Percentiles rank a stretch among this genome's conserved stretches.
Conservation (phyloP, 306 rosid genomes). For the Prinsepia uniflora region DNA sequence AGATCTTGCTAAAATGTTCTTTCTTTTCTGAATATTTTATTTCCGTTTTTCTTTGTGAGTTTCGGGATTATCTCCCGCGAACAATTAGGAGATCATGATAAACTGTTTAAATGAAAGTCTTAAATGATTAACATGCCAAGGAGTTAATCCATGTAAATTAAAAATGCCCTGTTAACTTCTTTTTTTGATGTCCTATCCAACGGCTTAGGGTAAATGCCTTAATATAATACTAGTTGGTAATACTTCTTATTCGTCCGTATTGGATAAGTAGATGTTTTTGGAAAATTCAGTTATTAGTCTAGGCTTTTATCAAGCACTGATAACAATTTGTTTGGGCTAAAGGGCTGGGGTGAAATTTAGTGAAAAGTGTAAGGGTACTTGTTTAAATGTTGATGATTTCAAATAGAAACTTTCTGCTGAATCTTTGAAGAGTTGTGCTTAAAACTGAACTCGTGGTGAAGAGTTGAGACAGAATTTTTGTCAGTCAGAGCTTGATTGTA, state of each 20-base stretch:
- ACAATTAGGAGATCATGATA: background rate
- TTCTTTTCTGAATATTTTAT: background rate
- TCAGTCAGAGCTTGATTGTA: conserved; percentile 18
- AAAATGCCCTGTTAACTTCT: background rate
- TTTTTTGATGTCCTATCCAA: background rate
- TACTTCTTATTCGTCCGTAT: background rate
- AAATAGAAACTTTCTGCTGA: background rate
- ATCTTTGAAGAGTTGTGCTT: background rate
- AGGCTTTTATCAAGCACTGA: background rate
- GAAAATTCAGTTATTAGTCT: background rate
- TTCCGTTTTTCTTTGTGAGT: no score
- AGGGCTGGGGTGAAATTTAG: background rate
- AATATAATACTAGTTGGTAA: background rate
- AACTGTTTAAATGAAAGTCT: background rate
- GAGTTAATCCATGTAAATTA: background rate
- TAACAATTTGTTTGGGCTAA: background rate
- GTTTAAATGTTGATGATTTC: background rate
- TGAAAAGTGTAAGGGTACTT: background rate
- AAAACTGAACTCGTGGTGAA: background rate
- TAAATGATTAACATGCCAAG: background rate
- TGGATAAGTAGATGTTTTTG: background rate
- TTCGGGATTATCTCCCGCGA: background rate
- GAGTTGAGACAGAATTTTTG: background rate
- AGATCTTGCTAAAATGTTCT: background rate
- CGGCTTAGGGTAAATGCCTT: background rate